Conservation (phyloP, 306 rosid species). For the Dryas drummondii region DNA sequence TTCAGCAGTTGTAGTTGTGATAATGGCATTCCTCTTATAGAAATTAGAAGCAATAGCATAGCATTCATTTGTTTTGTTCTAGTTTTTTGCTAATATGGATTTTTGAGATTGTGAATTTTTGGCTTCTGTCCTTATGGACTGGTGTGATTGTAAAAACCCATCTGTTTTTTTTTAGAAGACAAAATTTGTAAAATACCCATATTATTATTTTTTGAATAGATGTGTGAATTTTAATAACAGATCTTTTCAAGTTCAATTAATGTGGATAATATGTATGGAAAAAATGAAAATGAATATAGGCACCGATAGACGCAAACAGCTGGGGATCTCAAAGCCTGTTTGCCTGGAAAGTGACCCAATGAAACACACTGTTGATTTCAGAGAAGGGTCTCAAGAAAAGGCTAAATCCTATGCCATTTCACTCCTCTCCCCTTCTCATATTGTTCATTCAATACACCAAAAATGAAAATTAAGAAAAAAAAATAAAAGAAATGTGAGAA, state of each 20-base stretch:
- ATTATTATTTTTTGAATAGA: neutral
- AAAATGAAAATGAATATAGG: conserved; percentile 21
- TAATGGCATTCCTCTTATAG: neutral
- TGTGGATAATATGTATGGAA: neutral
- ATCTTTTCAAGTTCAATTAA: neutral
- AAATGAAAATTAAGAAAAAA: neutral
- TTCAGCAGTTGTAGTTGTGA: neutral
- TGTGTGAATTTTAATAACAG: neutral
- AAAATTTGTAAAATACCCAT: neutral
- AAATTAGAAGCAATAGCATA: neutral
- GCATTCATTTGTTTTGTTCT: neutral
- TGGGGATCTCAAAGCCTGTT: conserved; percentile 37
- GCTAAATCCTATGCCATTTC: conserved; percentile 48
- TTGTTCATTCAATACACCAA: neutral
- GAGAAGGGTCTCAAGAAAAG: conserved; percentile 68
- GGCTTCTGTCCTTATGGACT: neutral
- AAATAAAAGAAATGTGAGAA: conserved; percentile 45
- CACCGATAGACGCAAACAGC: conserved; percentile 58
- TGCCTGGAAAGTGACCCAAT: conserved; percentile 61
- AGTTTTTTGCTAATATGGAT: neutral
- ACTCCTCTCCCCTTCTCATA: conserved; percentile 64
- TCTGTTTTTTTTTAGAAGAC: neutral
- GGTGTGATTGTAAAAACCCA: neutral
- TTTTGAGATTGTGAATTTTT: neutral
- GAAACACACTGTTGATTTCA: conserved; percentile 17